Percentiles rank a stretch among this genome's conserved stretches.
Conservation (phyloP, 2,329 filamentous ascomycete genomes). For the Macrophomina tecta region DNA sequence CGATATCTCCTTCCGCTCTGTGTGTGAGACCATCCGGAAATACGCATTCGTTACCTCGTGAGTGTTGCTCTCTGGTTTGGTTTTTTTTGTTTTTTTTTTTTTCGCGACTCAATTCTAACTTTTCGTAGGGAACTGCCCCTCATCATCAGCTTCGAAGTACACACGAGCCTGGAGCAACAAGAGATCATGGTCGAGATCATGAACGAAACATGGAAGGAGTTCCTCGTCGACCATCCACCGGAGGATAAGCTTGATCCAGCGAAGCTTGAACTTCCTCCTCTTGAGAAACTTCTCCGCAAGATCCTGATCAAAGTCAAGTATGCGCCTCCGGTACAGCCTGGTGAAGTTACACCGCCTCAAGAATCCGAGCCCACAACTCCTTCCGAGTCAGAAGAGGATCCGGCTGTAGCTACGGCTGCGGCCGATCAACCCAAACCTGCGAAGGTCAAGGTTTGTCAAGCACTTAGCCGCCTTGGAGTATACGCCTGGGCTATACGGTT, state of each 20-base stretch:
- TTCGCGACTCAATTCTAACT: background rate
- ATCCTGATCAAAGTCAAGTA: slow-evolving; percentile 67
- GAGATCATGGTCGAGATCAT: slow-evolving; percentile 94
- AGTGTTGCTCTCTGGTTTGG: slow-evolving; percentile 3
- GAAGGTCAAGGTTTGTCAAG: slow-evolving; percentile 68
- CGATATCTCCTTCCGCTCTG: slow-evolving; percentile 84
- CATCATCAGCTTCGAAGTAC: slow-evolving; percentile 91
- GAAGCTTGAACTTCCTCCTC: slow-evolving; percentile 61
- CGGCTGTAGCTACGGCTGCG: slow-evolving; percentile 29
- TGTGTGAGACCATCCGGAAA: slow-evolving; percentile 80
- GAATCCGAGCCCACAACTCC: slow-evolving; percentile 38
- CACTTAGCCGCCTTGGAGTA: slow-evolving; percentile 75
- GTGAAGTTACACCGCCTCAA: slow-evolving; percentile 28
- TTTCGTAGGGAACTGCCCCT: slow-evolving; percentile 69
- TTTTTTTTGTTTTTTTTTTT: too few relatives aligned
- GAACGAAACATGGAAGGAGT: slow-evolving; percentile 80
- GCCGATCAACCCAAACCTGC: slow-evolving; percentile 29
- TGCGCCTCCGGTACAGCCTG: slow-evolving; percentile 44
- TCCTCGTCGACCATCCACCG: slow-evolving; percentile 69
- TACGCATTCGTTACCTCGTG: slow-evolving; percentile 73
- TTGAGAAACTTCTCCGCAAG: slow-evolving; percentile 74
- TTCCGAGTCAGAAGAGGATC: slow-evolving; percentile 49
- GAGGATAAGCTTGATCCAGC: slow-evolving; percentile 50
- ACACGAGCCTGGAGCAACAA: slow-evolving; percentile 82
- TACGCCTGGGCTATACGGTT: slow-evolving; percentile 90